Evolutionary conservation across 345 rosid species (phyloP).

Genomic region (Hibiscus trionum): DNA sequence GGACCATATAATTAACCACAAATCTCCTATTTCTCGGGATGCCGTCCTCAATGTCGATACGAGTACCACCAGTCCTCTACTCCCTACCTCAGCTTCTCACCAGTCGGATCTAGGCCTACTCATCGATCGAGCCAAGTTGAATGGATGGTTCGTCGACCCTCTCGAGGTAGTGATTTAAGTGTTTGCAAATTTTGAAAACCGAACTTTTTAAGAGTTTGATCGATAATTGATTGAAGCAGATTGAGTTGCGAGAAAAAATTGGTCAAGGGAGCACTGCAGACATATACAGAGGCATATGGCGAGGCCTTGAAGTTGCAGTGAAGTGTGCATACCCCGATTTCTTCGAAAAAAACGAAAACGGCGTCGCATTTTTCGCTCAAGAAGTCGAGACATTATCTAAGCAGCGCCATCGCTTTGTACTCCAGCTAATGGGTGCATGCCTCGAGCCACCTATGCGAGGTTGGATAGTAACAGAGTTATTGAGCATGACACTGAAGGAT

Average conservation of each 20-base stretch:
- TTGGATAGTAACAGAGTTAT: slow-evolving; percentile 47
- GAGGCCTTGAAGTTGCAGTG: slow-evolving; percentile 56
- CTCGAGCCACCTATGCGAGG: slow-evolving; percentile 41
- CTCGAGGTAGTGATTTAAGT: slow-evolving; percentile 26
- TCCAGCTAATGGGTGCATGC: slow-evolving; percentile 54
- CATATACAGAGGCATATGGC: slow-evolving; percentile 42
- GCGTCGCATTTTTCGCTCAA: slow-evolving; percentile 31
- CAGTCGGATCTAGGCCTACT: slow-evolving; percentile 17
- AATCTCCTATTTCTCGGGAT: slow-evolving; percentile 15
- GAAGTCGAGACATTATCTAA: slow-evolving; percentile 45
- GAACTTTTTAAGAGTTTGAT: background rate
- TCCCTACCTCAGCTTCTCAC: slow-evolving; percentile 8
- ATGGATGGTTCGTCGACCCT: slow-evolving; percentile 48
- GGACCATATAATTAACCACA: slow-evolving; percentile 28
- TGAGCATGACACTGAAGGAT: slow-evolving; percentile 41
- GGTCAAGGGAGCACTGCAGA: slow-evolving; percentile 51
- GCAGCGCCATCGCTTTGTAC: slow-evolving; percentile 46
- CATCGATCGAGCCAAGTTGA: slow-evolving; percentile 31
- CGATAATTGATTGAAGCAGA: slow-evolving; percentile 18
- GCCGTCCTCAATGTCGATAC: background rate
- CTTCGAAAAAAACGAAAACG: slow-evolving; percentile 31
- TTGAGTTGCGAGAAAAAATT: slow-evolving; percentile 33
- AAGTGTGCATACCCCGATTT: slow-evolving; percentile 44
- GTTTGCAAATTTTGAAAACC: background rate
- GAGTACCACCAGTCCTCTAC: slow-evolving; percentile 8